These are phyloP conservation scores for Helicocarpus griseus DNA, from an alignment of 2,329 filamentous ascomycete species.

Conservation along the genomic window DNA sequence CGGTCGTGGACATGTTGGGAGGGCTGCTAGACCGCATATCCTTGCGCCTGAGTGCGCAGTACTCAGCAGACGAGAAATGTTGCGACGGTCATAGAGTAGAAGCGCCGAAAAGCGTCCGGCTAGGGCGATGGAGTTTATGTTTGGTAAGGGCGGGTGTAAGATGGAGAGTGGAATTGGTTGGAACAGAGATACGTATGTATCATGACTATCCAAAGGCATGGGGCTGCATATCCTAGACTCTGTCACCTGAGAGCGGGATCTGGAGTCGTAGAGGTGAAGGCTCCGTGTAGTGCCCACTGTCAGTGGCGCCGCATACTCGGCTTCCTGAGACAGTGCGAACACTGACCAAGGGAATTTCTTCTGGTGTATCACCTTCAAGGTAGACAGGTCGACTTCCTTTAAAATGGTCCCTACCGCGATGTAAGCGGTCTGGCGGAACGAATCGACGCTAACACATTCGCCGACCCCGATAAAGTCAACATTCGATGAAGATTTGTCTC, in stretches of 20 bases:
- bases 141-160: slow-evolving; percentile 58
- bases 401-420: slow-evolving; percentile 69
- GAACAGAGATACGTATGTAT: slow-evolving; percentile 58
- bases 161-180: slow-evolving; percentile 77
- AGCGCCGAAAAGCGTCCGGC: slow-evolving; percentile 83
- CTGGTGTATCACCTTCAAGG: slow-evolving; percentile 58
- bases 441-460: slow-evolving; percentile 76
- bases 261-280: slow-evolving; percentile 72
- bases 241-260: slow-evolving; percentile 23
- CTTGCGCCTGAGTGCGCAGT: slow-evolving; percentile 77
- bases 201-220: slow-evolving; percentile 19
- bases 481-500: slow-evolving; percentile 15
- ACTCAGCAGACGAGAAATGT: slow-evolving; percentile 65
- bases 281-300: slow-evolving; percentile 76
- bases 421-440: slow-evolving; percentile 56
- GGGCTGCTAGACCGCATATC: slow-evolving; percentile 60
- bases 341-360: slow-evolving; percentile 73
- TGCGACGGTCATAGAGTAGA: slow-evolving; percentile 78
- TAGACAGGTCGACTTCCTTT: slow-evolving; percentile 71
- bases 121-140: slow-evolving; percentile 73
- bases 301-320: slow-evolving; percentile 55
- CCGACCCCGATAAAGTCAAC: slow-evolving; percentile 46
- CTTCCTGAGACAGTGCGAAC: slow-evolving; percentile 64
- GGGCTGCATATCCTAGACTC: slow-evolving; percentile 21
- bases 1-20: slow-evolving; percentile 47